phyloP scores from a whole-genome alignment of 768 basidiomycete species.

The Rhizopogon vulgaris region DNA sequence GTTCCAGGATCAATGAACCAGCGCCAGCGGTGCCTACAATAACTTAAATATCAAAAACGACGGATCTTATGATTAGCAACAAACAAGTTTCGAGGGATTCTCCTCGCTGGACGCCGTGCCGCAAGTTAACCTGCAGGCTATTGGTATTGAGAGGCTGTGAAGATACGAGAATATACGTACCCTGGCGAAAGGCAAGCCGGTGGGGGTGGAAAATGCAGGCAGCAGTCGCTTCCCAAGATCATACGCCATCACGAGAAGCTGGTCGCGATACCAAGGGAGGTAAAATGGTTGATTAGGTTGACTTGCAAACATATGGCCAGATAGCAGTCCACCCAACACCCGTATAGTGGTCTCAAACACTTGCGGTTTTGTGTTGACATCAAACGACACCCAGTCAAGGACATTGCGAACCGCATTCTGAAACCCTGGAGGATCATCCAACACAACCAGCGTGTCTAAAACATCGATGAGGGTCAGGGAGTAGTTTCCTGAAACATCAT shows the following conservation, averaged over 20 bases:
- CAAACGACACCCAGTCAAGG: conserved; percentile 80
- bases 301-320: conserved; percentile 79
- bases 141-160: not conserved
- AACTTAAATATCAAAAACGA: conserved; percentile 2
- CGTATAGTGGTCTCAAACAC: conserved; percentile 97
- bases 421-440: conserved; percentile 73
- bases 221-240: conserved; percentile 84
- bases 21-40: conserved; percentile 81
- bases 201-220: conserved; percentile 88
- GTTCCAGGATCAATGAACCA: conserved; percentile 89
- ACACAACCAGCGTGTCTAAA: conserved; percentile 86
- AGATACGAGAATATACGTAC: conserved; percentile 30
- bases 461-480: conserved; percentile 79
- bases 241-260: conserved; percentile 73
- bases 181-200: conserved; percentile 88
- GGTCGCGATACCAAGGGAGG: conserved; percentile 79
- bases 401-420: conserved; percentile 79
- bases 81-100: conserved; percentile 84
- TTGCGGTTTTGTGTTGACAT: conserved; percentile 94
- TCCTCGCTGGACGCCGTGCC: conserved; percentile 66
- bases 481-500: conserved; percentile 94
- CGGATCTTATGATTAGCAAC: conserved; percentile 22
- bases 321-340: conserved; percentile 84
- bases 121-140: conserved; percentile 64
- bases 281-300: conserved; percentile 59